A percentile compares a stretch with the other conserved stretches of the same genome.
phyloP scores from a whole-genome alignment of 2,329 filamentous ascomycete genomes.

The Pseudovirgaria hyperparasitica region DNA sequence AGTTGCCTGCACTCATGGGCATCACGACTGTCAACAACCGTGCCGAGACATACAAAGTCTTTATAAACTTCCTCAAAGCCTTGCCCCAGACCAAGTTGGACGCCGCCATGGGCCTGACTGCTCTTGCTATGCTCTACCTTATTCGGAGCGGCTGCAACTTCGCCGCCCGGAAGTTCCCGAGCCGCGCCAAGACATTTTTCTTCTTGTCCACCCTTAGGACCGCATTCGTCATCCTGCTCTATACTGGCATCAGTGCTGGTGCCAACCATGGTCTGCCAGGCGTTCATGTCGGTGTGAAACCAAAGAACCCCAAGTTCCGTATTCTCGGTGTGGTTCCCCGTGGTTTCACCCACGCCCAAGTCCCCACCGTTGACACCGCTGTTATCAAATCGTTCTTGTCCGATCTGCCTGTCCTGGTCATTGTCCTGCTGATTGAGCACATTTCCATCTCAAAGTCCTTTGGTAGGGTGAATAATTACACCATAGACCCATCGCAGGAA shows the following conservation, averaged over 20 bases:
- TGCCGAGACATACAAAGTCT: constrained; percentile 66
- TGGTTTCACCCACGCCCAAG: constrained; percentile 70
- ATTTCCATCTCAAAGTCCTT: constrained; percentile 97
- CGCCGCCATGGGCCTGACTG: constrained; percentile 75
- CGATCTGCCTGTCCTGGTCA: constrained; percentile 73
- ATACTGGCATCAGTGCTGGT: constrained; percentile 81
- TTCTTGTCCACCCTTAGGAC: constrained; percentile 86
- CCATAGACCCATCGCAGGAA: constrained; percentile 89
- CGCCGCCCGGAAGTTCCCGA: constrained; percentile 56
- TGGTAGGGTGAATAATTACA: constrained; percentile 90
- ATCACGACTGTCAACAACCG: constrained; percentile 62
- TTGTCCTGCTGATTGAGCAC: constrained; percentile 93
- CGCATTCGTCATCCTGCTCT: constrained; percentile 81
- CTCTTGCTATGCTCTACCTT: constrained; percentile 64
- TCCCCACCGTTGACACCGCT: constrained; percentile 52
- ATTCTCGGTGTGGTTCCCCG: constrained; percentile 68
- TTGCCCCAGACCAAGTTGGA: constrained; percentile 58
- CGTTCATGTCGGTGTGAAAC: too few relatives aligned
- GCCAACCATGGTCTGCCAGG: constrained; percentile 57
- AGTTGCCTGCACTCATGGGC: constrained; percentile 72
- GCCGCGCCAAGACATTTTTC: constrained; percentile 64
- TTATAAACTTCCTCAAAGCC: constrained; percentile 73
- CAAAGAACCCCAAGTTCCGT: constrained; percentile 50
- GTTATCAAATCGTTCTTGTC: constrained; percentile 57
- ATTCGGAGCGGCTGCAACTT: constrained; percentile 49